Base-by-base conservation (phyloP, 2,329 filamentous ascomycete species). In the Incumbomyces delicatus region DNA sequence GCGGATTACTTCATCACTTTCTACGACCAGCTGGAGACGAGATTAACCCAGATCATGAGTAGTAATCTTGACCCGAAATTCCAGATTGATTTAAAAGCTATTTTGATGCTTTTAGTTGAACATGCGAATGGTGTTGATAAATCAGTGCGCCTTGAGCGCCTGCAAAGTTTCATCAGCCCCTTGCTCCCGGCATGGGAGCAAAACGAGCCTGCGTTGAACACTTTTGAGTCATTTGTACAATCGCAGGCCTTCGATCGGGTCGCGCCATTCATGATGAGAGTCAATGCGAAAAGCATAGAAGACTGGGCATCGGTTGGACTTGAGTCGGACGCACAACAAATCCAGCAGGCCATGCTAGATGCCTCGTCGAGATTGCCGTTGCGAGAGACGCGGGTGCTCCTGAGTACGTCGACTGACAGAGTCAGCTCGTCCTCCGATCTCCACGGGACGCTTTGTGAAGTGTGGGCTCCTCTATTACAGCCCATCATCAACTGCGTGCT, bases 31-130 rank as follows among this genome's bases (percentile, higher is more conserved):
- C 77, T 98, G 22, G 86, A 94, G 62, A 75, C 74, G 32, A 87
- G 87, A 59, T 82, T 96, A 50, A 83, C 83, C 50, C 84, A 90
- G 62, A 81, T 94, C 70, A 73, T 80, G 51, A 78, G 85, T 40
- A 79, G 84, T 27, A 75, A 77, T 45, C 68, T 85, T 27, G 90
- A 95, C 58, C 83, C 90, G 58, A 87, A 89, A 60, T 78, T 89
- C 29, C 80, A 86, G 48, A 82, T 92, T 59, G 87, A 89, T 1
- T 89, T 94, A 58, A 85, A 81, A 56, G 90, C 88, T 8, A 90
- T 96, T 53, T 73, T 96, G 1, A 94, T 98, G 62, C 92, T 94
- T 49, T 92, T 98, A 52, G 83, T 92, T 78, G 90, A 96, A 64
- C 87, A 92, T 50, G 81, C 87, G 31, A 81, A 75, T 17, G 81